phyloP scores from a whole-genome alignment of 768 basidiomycete species.

The Russula emetica region DNA sequence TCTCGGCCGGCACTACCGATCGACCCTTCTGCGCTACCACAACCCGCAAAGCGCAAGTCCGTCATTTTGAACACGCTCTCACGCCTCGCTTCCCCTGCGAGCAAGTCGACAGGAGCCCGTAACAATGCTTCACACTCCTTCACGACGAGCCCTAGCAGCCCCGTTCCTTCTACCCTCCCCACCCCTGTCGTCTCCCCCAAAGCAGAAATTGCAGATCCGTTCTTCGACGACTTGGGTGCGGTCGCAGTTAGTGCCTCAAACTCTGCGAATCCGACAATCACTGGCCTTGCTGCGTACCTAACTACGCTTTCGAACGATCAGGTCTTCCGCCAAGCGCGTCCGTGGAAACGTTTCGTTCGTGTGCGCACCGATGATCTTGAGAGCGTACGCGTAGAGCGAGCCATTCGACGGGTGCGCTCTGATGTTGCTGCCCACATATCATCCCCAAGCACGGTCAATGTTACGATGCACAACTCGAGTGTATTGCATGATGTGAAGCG shows the following conservation, averaged over 20 bases:
- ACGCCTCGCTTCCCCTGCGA: conserved; percentile 70
- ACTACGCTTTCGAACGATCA: conserved; percentile 71
- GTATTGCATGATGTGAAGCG: conserved; percentile 15
- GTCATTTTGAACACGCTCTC: conserved; percentile 84
- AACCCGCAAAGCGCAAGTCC: conserved; percentile 68
- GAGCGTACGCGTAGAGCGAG: conserved; percentile 79
- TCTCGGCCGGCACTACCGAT: conserved; percentile 61
- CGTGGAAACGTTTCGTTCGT: conserved; percentile 83
- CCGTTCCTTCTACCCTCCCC: conserved; percentile 37
- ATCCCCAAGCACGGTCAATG: conserved; percentile 30
- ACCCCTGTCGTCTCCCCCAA: conserved; percentile 51
- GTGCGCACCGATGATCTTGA: conserved; percentile 86
- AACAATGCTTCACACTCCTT: conserved; percentile 29
- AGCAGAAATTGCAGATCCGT: conserved; percentile 59
- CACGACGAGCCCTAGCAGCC: conserved; percentile 29
- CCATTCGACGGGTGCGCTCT: conserved; percentile 82
- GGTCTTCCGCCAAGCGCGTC: conserved; percentile 54
- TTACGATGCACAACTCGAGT: conserved; percentile 24
- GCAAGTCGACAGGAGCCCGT: conserved; percentile 43
- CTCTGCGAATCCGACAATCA: conserved; percentile 39
- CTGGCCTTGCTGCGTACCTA: conserved; percentile 70
- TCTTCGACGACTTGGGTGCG: conserved; percentile 37
- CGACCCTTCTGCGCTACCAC: conserved; percentile 50
- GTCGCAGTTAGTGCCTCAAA: conserved; percentile 30
- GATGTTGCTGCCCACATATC: conserved; percentile 73